Conservation (phyloP, 139 green algal genomes). For the Penium margaritaceum region DNA sequence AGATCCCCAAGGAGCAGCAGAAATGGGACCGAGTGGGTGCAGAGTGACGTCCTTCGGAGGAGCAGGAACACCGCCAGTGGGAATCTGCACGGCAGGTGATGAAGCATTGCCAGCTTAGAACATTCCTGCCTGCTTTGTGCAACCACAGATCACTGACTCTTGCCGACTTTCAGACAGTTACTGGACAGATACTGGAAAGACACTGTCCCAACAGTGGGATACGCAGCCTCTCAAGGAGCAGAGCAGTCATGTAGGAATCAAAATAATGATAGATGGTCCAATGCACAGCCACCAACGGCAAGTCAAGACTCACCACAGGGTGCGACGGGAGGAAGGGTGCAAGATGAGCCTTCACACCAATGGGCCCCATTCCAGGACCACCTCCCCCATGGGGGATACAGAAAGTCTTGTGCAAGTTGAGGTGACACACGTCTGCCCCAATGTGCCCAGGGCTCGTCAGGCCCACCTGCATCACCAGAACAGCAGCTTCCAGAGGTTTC, state of each 20-base stretch:
- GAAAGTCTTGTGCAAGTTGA: constrained; percentile 99
- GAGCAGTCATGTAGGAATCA: no score
- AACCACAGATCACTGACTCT: no score
- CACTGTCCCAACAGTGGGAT: no score
- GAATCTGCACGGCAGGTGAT: no score
- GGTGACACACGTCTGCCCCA: constrained; percentile 96
- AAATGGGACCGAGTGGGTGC: constrained; percentile 76
- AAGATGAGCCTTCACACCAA: constrained; percentile 86
- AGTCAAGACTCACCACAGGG: constrained; percentile 71
- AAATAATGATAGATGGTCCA: no score
- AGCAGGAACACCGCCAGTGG: constrained; percentile 66
- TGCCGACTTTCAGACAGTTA: no score
- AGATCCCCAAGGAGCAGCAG: constrained; percentile 77
- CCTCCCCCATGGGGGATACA: constrained; percentile 96
- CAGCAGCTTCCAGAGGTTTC: neutral
- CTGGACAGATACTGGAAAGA: no score
- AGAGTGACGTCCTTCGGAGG: constrained; percentile 34
- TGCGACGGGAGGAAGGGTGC: constrained; percentile 89
- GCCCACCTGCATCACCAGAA: constrained; percentile 70
- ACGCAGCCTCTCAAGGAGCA: no score
- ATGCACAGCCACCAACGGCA: no score
- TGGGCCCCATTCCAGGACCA: constrained; percentile 58
- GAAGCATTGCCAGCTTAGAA: no score
- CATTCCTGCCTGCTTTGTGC: no score
- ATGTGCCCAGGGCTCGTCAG: constrained; percentile 93